Conservation (phyloP, 2,329 filamentous ascomycete species). For the Ophiostoma tasmaniense region DNA sequence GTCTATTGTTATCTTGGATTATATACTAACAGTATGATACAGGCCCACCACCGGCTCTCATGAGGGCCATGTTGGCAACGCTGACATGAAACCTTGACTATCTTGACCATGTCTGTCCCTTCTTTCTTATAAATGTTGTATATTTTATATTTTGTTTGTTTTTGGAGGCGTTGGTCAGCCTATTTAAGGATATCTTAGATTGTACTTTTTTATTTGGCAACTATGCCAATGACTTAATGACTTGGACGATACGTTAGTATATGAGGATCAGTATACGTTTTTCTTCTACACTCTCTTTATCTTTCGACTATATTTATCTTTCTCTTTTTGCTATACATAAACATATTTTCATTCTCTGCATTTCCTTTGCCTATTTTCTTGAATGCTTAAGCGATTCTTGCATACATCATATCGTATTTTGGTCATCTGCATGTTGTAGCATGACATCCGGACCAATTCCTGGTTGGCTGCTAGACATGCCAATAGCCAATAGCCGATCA, state of each 20-base stretch:
- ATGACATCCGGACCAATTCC: too few species aligned
- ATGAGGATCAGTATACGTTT: background rate
- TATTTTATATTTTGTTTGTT: background rate
- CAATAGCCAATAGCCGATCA: too few species aligned
- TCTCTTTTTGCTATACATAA: background rate
- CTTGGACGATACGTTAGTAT: background rate
- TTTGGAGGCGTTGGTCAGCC: too few species aligned
- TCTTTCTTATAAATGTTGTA: background rate
- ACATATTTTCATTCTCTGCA: background rate
- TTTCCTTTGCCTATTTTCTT: too few species aligned
- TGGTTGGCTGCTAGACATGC: too few species aligned
- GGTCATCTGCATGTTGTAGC: too few species aligned
- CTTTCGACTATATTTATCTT: background rate
- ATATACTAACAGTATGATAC: background rate
- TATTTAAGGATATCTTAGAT: background rate
- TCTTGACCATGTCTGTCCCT: background rate
- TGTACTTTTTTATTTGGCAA: background rate
- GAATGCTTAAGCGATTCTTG: too few species aligned
- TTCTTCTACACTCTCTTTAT: background rate
- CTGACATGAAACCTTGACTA: slow-evolving; percentile 13
- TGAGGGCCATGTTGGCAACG: slow-evolving; percentile 21
- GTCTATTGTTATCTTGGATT: too few species aligned
- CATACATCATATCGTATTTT: too few species aligned
- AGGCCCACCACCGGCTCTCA: slow-evolving; percentile 19
- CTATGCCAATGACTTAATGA: background rate